Conservation (phyloP, 73 alveolate genomes). For the Durusdinium trenchii region DNA sequence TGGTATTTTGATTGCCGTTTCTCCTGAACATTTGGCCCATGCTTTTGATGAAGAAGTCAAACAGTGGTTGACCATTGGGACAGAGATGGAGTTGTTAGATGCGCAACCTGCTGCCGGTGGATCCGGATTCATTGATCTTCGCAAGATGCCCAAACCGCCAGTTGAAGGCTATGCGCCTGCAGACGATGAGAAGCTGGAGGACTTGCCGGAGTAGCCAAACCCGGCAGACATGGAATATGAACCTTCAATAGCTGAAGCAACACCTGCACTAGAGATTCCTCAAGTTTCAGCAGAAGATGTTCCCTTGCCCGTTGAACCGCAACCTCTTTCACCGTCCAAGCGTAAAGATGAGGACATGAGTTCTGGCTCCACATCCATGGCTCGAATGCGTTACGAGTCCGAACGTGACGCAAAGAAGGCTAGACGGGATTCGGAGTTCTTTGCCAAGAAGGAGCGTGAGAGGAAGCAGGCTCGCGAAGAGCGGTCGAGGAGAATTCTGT, state of each 20-base stretch:
- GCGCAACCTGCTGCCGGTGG: constrained; percentile 18
- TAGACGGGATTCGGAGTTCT: background rate
- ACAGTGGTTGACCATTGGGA: background rate
- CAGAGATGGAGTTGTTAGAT: constrained; percentile 8
- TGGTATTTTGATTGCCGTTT: background rate
- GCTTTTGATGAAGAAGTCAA: background rate
- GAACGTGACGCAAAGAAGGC: background rate
- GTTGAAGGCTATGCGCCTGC: background rate
- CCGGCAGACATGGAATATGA: no score
- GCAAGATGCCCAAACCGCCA: background rate
- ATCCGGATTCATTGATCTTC: constrained; percentile 16
- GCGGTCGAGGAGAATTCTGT: no score
- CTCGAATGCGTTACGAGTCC: background rate
- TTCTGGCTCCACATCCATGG: background rate
- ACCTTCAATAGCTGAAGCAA: no score
- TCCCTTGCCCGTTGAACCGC: no score
- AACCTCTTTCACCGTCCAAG: no score
- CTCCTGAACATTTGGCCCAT: constrained; percentile 24
- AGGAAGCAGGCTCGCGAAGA: no score
- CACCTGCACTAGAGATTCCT: no score
- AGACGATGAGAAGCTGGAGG: background rate
- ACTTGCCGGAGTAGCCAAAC: no score
- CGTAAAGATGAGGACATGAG: background rate
- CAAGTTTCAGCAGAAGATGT: no score
- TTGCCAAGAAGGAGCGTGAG: background rate